Evolutionary conservation across 2,329 filamentous ascomycete species (phyloP), one percentile per base, ranked within the genome.

Genomic region (Gliomastix tumulicola): DNA sequence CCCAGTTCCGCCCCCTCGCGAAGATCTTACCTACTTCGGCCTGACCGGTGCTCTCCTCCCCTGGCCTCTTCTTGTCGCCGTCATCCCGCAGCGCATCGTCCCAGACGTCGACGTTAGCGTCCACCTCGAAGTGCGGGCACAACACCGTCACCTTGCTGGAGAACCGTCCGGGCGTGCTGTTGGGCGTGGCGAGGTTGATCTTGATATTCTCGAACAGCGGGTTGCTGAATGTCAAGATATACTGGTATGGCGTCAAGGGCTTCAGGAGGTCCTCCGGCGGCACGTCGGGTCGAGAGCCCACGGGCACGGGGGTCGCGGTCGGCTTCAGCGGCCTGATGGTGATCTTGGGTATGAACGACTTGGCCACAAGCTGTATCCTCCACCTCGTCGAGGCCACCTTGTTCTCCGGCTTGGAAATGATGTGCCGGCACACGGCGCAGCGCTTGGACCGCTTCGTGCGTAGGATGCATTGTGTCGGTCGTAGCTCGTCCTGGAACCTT

Each of bases 11-110:
- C 0, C 89, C 90, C 37, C 82, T 77, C 44, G 96, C 89, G 85
- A 88, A 98, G n/a, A 97, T 81, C 62, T 97, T 97, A 36, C 90
- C 92, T 0, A 86, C 86, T 58, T 94, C 88, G 13, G 85, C 77
- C 34, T 78, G 74, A 35, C 65, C 49, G 44, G 53, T 54, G 49
- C 62, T 48, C 41, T 58, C 64, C 50, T 63, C 65, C 49, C 55
- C 55, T 49, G 50, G 63, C 54, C 51, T 53, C 46, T 53, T 57
- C 55, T 55, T 56, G 41, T 38, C 43, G 19, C 47, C 54, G 21
- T 66, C 61, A 43, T 72, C 76, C 54, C 80, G 79, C 10, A 96
- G 70, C 0, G 89, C 90, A 54, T 97, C 92, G 49, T 97, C 90
- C 84, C 60, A 94, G 57, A 78, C 74, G 47, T 79, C 75, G n/a